phyloP scores from a whole-genome alignment of 768 basidiomycete species.

The Dacryopinax spathularia region DNA sequence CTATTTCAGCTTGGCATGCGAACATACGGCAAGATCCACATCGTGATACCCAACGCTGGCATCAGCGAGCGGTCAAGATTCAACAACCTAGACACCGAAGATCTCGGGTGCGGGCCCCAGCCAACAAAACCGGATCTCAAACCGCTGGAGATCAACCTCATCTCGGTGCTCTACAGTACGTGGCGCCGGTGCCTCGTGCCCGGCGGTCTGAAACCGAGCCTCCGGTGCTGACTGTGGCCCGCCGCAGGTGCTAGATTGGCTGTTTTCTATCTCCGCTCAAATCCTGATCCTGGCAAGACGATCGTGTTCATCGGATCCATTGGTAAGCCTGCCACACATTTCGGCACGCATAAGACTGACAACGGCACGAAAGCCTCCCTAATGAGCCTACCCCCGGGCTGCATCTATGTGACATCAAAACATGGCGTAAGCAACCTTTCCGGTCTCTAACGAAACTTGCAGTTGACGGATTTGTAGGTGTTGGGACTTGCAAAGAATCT shows the following conservation, averaged over 20 bases:
- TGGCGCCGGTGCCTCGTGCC: not conserved
- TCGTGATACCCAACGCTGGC: slow-evolving; percentile 31
- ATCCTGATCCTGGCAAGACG: slow-evolving; percentile 2
- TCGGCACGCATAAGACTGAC: not conserved
- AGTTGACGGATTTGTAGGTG: not conserved
- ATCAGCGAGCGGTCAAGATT: not conserved
- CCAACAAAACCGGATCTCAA: slow-evolving; percentile 4
- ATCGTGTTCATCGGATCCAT: slow-evolving; percentile 1
- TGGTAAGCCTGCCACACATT: not conserved
- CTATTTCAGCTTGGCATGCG: slow-evolving; percentile 38
- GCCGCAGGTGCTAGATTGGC: not conserved
- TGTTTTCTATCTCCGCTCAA: slow-evolving; percentile 3
- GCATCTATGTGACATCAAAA: not conserved
- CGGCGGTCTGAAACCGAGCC: not conserved
- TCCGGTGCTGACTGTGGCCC: not conserved
- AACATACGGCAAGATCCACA: slow-evolving; percentile 37
- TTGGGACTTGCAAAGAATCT: not conserved
- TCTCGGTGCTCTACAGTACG: slow-evolving; percentile 6
- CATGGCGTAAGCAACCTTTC: not conserved
- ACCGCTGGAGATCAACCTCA: slow-evolving; percentile 3
- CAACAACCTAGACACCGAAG: slow-evolving; percentile 2
- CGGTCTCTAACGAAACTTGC: not conserved
- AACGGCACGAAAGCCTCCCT: not conserved
- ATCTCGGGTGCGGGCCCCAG: not conserved
- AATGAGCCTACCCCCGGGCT: not conserved